phyloP scores from a whole-genome alignment of 768 basidiomycete species.

The Rossbeevera mucosa region DNA sequence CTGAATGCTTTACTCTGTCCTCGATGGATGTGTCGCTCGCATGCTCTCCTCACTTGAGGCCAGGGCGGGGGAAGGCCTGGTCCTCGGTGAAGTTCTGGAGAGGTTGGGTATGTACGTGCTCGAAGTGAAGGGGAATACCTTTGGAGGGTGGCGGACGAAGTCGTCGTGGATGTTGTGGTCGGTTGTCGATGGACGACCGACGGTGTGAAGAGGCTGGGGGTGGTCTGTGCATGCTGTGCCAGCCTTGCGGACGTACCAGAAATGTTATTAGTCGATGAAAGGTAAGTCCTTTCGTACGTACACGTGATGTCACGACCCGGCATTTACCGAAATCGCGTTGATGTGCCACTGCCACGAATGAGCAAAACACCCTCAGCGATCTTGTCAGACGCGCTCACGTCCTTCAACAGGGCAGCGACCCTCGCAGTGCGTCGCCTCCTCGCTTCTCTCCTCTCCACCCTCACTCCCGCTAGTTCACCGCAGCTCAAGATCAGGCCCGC shows the following conservation, averaged over 20 bases:
- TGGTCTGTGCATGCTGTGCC: conserved; percentile 12
- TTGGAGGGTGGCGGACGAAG: conserved; percentile 28
- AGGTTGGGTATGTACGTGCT: not conserved
- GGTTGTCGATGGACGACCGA: conserved; percentile 21
- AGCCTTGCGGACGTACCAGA: conserved; percentile 7
- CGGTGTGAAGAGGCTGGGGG: conserved; percentile 19
- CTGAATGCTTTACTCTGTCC: conserved; percentile 17
- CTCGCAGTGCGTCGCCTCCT: conserved; percentile 35
- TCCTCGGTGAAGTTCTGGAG: conserved; percentile 13
- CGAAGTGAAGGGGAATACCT: conserved; percentile 9
- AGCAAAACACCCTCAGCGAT: conserved; percentile 33
- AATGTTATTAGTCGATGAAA: no score
- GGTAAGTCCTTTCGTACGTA: no score
- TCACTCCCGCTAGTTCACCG: conserved; percentile 40
- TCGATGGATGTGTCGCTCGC: conserved; percentile 13
- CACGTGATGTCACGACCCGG: conserved; percentile 11
- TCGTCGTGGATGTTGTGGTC: conserved; percentile 35
- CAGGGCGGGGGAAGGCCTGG: not conserved
- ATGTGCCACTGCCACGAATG: conserved; percentile 21
- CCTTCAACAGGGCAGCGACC: conserved; percentile 38
- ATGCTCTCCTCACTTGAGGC: conserved; percentile 18
- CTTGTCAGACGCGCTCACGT: conserved; percentile 39
- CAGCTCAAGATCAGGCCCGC: conserved; percentile 53
- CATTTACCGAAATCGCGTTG: conserved; percentile 20
- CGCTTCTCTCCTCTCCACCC: not conserved